Evolutionary conservation across 1,284 basidiomycete species (phyloP).

Genomic region (Trametes pubescens): DNA sequence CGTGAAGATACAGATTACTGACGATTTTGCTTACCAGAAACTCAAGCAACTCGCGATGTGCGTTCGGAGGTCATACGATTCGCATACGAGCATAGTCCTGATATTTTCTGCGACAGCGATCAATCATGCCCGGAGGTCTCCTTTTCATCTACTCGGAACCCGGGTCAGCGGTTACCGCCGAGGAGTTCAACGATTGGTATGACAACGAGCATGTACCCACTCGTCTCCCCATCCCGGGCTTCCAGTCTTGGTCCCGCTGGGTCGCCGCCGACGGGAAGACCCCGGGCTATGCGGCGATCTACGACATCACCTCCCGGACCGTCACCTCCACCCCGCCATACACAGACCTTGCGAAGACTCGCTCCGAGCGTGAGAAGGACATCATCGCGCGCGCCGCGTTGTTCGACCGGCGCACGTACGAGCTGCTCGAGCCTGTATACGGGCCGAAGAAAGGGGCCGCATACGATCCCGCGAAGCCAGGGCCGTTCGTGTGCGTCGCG

Average conservation of each 20-base stretch:
- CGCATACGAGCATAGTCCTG: too few relatives aligned
- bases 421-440: conserved; percentile 42
- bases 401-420: conserved; percentile 62
- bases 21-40: too few relatives aligned
- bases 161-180: conserved; percentile 37
- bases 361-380: conserved; percentile 60
- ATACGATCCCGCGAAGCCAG: conserved; percentile 41
- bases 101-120: too few relatives aligned
- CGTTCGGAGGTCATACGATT: too few relatives aligned
- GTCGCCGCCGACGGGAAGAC: conserved; percentile 49
- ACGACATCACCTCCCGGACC: conserved; percentile 58
- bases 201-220: conserved; percentile 71
- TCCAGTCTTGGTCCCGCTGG: conserved; percentile 61
- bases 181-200: conserved; percentile 61
- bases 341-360: conserved; percentile 58
- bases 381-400: conserved; percentile 55
- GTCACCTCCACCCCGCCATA: conserved; percentile 57
- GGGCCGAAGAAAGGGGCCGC: conserved; percentile 40
- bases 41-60: too few relatives aligned
- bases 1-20: too few relatives aligned
- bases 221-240: conserved; percentile 58
- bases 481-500: conserved; percentile 44
- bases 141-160: conserved; percentile 44
- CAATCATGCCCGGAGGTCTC: conserved; percentile 29
- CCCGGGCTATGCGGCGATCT: conserved; percentile 61